These are phyloP conservation scores for Clonostachys sp. DNA, from an alignment of 2,329 filamentous ascomycete species.

Conservation along the genomic window DNA sequence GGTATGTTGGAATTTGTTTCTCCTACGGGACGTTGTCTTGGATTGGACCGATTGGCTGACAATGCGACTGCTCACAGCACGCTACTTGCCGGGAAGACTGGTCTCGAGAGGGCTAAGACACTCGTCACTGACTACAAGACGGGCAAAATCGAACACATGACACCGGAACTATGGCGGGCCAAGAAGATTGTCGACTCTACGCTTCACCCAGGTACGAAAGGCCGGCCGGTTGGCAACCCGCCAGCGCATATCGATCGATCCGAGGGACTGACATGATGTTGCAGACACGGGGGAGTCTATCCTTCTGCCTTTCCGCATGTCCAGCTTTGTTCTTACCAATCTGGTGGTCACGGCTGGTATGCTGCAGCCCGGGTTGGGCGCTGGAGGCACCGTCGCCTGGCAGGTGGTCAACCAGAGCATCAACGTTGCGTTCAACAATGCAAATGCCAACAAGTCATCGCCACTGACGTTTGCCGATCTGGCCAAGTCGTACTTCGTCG, in stretches of 20 bases:
- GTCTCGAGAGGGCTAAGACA: conserved; percentile 81
- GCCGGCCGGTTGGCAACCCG: background rate
- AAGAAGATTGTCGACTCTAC: conserved; percentile 98
- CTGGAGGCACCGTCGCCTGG: conserved; percentile 83
- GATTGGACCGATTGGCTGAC: background rate
- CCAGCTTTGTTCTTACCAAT: conserved; percentile 88
- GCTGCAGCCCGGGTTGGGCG: conserved; percentile 85
- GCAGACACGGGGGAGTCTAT: conserved; percentile 92
- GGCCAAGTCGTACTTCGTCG: conserved; percentile 83
- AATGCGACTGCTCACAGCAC: conserved; percentile 52
- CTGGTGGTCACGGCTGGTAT: conserved; percentile 93
- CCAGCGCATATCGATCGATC: background rate
- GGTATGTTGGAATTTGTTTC: conserved; percentile 57
- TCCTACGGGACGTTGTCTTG: background rate
- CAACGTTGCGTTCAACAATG: conserved; percentile 96
- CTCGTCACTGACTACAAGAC: conserved; percentile 83
- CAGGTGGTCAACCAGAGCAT: conserved; percentile 96
- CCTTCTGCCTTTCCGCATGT: conserved; percentile 96
- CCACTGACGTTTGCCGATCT: conserved; percentile 78
- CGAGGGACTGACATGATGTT: background rate
- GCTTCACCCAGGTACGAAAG: conserved; percentile 79
- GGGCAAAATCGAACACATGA: conserved; percentile 76
- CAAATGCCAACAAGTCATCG: conserved; percentile 97
- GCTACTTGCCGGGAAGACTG: conserved; percentile 70
- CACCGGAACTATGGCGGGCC: conserved; percentile 83